Conservation (phyloP, 345 rosid genomes). For the Ailanthus altissimus region DNA sequence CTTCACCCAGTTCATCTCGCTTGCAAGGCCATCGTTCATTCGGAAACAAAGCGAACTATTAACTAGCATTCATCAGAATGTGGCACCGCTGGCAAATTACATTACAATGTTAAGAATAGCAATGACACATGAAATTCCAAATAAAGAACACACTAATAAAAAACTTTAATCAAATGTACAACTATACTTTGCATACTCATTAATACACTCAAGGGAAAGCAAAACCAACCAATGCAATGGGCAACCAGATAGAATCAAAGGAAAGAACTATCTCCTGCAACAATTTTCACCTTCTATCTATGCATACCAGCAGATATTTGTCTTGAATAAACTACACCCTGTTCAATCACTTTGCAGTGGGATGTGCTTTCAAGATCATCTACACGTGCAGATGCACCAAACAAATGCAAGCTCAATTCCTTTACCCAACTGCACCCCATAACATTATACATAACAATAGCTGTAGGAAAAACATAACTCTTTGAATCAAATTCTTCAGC, state of each 20-base stretch:
- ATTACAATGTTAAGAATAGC: not conserved
- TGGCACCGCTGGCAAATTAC: not conserved
- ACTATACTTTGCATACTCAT: conserved; percentile 1
- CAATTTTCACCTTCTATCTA: conserved; percentile 3
- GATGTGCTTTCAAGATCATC: conserved; percentile 18
- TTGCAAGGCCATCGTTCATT: not conserved
- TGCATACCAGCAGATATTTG: not conserved
- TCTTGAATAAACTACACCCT: conserved; percentile 7
- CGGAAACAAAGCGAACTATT: no score
- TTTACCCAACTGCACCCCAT: conserved; percentile 13
- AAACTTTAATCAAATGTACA: conserved; percentile 18
- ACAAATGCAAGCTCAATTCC: conserved; percentile 20
- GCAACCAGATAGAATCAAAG: conserved; percentile 19
- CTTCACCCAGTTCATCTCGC: not conserved
- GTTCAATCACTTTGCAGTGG: conserved; percentile 1
- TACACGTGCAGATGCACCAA: conserved; percentile 7
- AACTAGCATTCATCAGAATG: not conserved
- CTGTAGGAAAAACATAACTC: conserved; percentile 16
- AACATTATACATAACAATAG: not conserved
- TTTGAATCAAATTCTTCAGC: conserved; percentile 18
- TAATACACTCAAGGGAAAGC: not conserved
- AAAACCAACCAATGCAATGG: not conserved
- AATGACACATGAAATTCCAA: conserved; percentile 11
- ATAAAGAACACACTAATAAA: conserved; percentile 12
- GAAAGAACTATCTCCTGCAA: conserved; percentile 22